Base-by-base conservation (phyloP, 1,139 yeast genomes). In the Wickerhamiella infanticola region DNA sequence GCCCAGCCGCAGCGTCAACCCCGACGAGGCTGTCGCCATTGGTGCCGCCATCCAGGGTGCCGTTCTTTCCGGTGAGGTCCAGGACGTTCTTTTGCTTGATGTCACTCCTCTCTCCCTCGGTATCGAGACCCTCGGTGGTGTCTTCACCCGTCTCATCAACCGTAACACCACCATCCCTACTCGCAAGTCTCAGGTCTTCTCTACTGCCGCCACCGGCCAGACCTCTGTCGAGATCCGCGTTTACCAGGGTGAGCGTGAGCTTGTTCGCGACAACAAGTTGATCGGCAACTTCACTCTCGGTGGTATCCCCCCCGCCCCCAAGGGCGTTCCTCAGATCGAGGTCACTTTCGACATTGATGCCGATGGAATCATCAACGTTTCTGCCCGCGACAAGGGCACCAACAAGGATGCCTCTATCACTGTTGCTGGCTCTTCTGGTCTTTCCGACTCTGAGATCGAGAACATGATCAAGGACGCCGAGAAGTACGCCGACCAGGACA, bases 31-130 rank as follows among this genome's bases (percentile, higher is more conserved):
- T 55, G 99, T 90, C 58, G 98, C 98, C 63, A 85, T 90, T 73
- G 99, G 99, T 75, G 98, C 98, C 57, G 98, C 98, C 56, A 90
- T 90, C 61, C 98, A 90, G 73, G 98, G 97, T 73, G 98, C 96
- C 64, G 95, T 90, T 55, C 76, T 90, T 58, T 86, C 96, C 50
- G 98, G 98, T 73, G 97, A 93, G 68, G 95, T 93, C 59, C 90
- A 88, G 66, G 97, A 86, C 63, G 94, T 85, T 58, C 75, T 85
- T 58, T 74, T 90, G 61, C 79, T 90, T 63, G 98, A 90, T 71
- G 98, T 90, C 53, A 88, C 97, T 50, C 97, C 97, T 65, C 78
- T 90, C 64, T 86, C 97, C 45, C 75, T 90, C 57, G 97, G 97
- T 77, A 90, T 90, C 65, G 98, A 90, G 75, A 90, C 97, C 59